Percentiles rank a stretch among this genome's conserved stretches.
Conservation (phyloP, 2,329 filamentous ascomycete species). For the Macroventuria anomochaeta region DNA sequence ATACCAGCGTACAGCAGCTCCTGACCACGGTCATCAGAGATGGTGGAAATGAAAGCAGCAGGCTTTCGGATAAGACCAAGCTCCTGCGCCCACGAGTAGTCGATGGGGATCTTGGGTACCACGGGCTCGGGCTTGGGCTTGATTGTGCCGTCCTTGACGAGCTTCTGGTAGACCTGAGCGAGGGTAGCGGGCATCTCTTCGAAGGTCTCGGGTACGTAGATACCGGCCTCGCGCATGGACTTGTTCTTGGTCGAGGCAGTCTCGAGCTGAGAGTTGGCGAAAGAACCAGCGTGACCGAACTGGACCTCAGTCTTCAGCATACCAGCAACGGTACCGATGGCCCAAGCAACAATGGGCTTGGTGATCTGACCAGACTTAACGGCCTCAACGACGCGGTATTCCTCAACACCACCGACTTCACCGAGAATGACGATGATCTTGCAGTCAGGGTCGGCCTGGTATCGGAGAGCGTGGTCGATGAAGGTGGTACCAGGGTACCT, state of each 20-base stretch:
- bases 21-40: slow-evolving; percentile 99
- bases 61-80: slow-evolving; percentile 99
- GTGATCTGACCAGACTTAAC: slow-evolving; percentile 93
- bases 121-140: slow-evolving; percentile 85
- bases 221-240: slow-evolving; percentile 92
- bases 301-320: slow-evolving; percentile 99
- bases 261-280: slow-evolving; percentile 99
- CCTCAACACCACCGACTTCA: slow-evolving; percentile 98
- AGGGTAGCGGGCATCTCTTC: slow-evolving; percentile 87
- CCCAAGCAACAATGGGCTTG: slow-evolving; percentile 99
- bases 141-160: slow-evolving; percentile 85
- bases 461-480: slow-evolving; percentile 97
- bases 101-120: slow-evolving; percentile 98
- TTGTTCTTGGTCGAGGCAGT: slow-evolving; percentile 97
- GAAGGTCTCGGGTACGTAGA: slow-evolving; percentile 94
- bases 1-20: slow-evolving; percentile 98
- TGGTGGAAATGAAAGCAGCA: slow-evolving; percentile 99
- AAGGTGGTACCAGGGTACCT: slow-evolving; percentile 98
- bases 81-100: slow-evolving; percentile 99
- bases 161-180: slow-evolving; percentile 82
- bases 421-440: slow-evolving; percentile 96
- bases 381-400: slow-evolving; percentile 99
- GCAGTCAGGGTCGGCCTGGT: slow-evolving; percentile 95
- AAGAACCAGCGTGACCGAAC: slow-evolving; percentile 97
- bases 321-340: slow-evolving; percentile 97